These are phyloP conservation scores for Petasospora fabianii DNA, from an alignment of 1,139 yeast species.

Conservation along the genomic window DNA sequence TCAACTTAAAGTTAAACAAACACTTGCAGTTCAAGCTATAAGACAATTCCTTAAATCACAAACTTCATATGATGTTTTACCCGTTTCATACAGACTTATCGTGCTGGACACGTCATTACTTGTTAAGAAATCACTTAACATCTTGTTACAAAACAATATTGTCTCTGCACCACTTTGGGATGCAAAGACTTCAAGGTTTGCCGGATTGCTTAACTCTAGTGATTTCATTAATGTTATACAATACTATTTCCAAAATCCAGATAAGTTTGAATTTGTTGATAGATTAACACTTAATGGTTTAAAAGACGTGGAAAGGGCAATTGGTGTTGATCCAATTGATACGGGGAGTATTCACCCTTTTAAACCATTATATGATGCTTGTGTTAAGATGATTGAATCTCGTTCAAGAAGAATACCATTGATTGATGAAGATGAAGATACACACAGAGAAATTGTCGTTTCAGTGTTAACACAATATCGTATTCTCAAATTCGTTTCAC, in stretches of 20 bases:
- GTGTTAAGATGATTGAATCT: conserved; percentile 85
- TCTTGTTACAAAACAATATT: conserved; percentile 85
- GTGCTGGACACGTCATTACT: conserved; percentile 90
- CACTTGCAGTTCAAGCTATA: conserved; percentile 70
- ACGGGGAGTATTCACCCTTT: conserved; percentile 90
- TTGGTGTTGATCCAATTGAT: conserved; percentile 86
- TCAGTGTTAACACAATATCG: conserved; percentile 95
- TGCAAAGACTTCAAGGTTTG: conserved; percentile 81
- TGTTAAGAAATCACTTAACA: conserved; percentile 88
- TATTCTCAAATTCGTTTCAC: conserved; percentile 89
- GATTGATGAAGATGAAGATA: conserved; percentile 90
- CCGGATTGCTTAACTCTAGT: conserved; percentile 87
- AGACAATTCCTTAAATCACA: conserved; percentile 81
- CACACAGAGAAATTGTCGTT: conserved; percentile 91
- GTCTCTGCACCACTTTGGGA: conserved; percentile 98
- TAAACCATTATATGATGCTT: conserved; percentile 87
- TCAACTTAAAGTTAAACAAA: conserved; percentile 36
- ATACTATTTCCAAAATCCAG: conserved; percentile 87
- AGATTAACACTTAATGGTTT: conserved; percentile 82
- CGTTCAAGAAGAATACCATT: conserved; percentile 93
- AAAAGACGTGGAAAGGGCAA: conserved; percentile 78
- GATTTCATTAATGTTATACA: conserved; percentile 96
- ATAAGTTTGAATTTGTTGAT: conserved; percentile 85
- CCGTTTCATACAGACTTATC: conserved; percentile 89
- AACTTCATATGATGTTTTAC: conserved; percentile 94